These are phyloP conservation scores for Phytophthora lateralis DNA, from an alignment of 352 stramenopile species.

Conservation along the genomic window DNA sequence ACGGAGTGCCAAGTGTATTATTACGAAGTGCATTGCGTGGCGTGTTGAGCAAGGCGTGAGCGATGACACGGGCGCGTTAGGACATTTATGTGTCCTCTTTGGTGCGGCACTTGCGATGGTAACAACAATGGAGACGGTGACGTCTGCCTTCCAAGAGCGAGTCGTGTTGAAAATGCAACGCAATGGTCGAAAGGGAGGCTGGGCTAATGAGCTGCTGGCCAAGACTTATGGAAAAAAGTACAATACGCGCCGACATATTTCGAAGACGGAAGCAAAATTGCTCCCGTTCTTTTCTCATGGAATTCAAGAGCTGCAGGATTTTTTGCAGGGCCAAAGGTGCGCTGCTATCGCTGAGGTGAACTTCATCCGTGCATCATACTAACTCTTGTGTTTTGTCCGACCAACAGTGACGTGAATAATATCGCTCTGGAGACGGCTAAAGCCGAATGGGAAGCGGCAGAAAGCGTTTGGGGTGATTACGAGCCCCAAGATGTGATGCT, in stretches of 20 bases:
- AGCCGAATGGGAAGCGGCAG: conserved; percentile 20
- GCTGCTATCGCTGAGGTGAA: neutral
- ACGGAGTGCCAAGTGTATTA: conserved; percentile 35
- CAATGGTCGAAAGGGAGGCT: conserved; percentile 41
- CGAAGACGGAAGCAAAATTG: conserved; percentile 60
- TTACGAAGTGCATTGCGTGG: conserved; percentile 57
- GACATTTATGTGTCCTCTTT: conserved; percentile 55
- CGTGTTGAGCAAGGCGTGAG: conserved; percentile 43
- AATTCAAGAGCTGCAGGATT: conserved; percentile 67
- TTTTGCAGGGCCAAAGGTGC: conserved; percentile 60
- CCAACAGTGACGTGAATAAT: conserved; percentile 36
- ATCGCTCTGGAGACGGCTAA: conserved; percentile 32
- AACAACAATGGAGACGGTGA: conserved; percentile 42
- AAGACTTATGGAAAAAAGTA: conserved; percentile 64
- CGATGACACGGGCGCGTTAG: conserved; percentile 40
- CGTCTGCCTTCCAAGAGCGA: conserved; percentile 63
- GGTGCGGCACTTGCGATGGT: conserved; percentile 38
- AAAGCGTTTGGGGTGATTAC: conserved; percentile 20
- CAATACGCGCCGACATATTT: conserved; percentile 61
- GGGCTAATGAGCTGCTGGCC: conserved; percentile 57
- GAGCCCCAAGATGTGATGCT: conserved; percentile 37
- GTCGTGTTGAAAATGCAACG: conserved; percentile 74
- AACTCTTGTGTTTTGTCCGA: neutral
- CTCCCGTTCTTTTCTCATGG: conserved; percentile 70
- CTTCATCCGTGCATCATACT: neutral